Conservation (phyloP, 1,284 basidiomycete genomes). For the Flammula alnicola region DNA sequence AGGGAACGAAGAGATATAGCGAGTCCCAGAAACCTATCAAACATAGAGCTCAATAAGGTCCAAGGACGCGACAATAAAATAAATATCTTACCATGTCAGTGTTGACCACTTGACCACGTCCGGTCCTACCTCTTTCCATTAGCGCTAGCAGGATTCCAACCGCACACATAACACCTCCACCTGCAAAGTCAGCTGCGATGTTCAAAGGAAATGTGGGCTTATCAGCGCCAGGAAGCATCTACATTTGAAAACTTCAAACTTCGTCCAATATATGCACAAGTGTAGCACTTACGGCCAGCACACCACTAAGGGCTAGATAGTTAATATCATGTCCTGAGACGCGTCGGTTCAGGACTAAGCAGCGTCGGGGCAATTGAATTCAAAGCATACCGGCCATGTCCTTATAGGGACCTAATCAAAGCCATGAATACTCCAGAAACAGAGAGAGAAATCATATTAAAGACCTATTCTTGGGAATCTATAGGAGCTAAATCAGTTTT, state of each 20-base stretch:
- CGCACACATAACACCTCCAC: conserved; percentile 77
- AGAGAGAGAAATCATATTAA: conserved; percentile 1
- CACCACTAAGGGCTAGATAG: conserved; percentile 83
- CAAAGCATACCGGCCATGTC: conserved; percentile 66
- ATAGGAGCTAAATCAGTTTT: conserved; percentile 2
- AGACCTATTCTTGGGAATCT: conserved; percentile 67
- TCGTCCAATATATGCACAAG: background rate
- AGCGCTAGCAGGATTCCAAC: conserved; percentile 80
- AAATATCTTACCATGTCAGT: conserved; percentile 68
- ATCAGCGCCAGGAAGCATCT: conserved; percentile 74
- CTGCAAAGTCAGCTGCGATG: conserved; percentile 82
- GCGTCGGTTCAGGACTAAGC: background rate
- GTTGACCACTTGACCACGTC: conserved; percentile 76
- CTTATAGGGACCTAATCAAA: conserved; percentile 56
- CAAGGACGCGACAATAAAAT: conserved; percentile 4
- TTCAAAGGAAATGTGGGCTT: conserved; percentile 80
- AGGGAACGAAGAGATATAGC: conserved; percentile 77
- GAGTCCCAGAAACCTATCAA: conserved; percentile 73
- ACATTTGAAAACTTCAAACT: background rate
- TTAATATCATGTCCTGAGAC: conserved; percentile 80
- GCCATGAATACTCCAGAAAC: conserved; percentile 10
- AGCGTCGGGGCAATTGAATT: background rate
- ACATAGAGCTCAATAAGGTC: background rate
- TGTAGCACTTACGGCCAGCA: conserved; percentile 61
- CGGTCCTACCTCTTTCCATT: conserved; percentile 65